Evolutionary conservation across 208 protist species (phyloP), one percentile per base, ranked within the genome.

Genomic region (Acanthamoeba triangularis): DNA sequence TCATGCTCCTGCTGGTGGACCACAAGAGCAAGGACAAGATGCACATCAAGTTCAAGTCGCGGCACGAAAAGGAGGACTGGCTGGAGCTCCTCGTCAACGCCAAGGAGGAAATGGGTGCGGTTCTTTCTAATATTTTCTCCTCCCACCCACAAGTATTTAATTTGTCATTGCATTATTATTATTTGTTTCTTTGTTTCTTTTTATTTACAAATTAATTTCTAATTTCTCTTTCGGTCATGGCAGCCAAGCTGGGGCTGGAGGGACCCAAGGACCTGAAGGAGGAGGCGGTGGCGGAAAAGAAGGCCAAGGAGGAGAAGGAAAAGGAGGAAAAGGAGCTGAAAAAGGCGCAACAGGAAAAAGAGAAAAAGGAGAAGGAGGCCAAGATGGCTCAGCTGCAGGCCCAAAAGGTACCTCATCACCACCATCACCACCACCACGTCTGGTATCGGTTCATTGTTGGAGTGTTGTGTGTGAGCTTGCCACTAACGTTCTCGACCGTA

Each of bases 361-460:
- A 90, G 52, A 90, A 90, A 33, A 90, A 90, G 84, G 84, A 90
- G 35, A 90, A 69, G 41, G 84, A 90, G n/a, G 84, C 84, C 49
- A 90, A 90, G 35, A 90, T 90, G 84, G 84, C 84, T 4, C 84
- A 90, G 54, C 23, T 61, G n/a, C 84, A 90, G 41, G 84, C 84
- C 18, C 84, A 90, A 65, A 90, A 90, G 84, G 84, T 90, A 28
- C 44, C 0, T 37, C 18, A 35, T 47, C 41, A 44, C 41, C 5
- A 5, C 1, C 20, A 7, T 28, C n/a, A 41, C 41, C 14, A 18
- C 6, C 41, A 44, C 8, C 41, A 18, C 49, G 49, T 16, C 8
- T 16, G 8, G 49, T 4, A 8, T 44, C 28, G 7, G 7, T 44
- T 41, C 13, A 41, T 78, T 20, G 28, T 78, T 80, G 7, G 0